These are phyloP conservation scores for Cladosporium colombiae DNA, from an alignment of 2,329 filamentous ascomycete species.

Conservation along the genomic window DNA sequence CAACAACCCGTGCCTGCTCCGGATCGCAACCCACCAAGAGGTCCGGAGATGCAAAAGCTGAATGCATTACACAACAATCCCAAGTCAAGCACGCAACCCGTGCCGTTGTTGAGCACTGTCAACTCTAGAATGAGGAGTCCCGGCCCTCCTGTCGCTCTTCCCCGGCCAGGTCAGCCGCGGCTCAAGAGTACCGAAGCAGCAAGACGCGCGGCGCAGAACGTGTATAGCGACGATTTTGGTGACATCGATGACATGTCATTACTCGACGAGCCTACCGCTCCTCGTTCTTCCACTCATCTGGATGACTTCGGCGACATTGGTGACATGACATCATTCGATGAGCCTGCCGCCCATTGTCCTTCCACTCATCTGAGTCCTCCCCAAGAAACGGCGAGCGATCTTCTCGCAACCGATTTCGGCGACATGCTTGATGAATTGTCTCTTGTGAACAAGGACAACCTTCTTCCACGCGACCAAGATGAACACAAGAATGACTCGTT, in stretches of 20 bases:
- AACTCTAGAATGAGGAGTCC: not conserved
- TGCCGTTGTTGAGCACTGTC: slow-evolving; percentile 23
- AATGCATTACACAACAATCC: slow-evolving; percentile 31
- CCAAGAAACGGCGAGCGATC: not conserved
- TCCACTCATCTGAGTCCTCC: not conserved
- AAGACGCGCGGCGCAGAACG: slow-evolving; percentile 8
- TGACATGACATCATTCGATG: slow-evolving; percentile 3
- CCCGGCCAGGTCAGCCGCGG: not conserved
- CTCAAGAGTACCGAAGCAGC: slow-evolving; percentile 21
- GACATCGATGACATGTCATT: slow-evolving; percentile 23
- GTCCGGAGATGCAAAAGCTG: slow-evolving; percentile 25
- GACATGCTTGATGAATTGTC: slow-evolving; percentile 27
- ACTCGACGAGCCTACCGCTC: slow-evolving; percentile 11
- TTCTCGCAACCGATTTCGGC: slow-evolving; percentile 15
- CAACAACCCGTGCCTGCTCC: not conserved
- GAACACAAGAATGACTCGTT: not conserved
- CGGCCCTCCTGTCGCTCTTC: not conserved
- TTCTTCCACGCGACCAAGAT: not conserved
- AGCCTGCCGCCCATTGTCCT: slow-evolving; percentile 5
- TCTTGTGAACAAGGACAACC: not conserved
- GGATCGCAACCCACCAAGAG: slow-evolving; percentile 8
- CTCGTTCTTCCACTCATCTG: not conserved
- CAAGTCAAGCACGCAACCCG: slow-evolving; percentile 25
- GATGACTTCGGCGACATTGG: slow-evolving; percentile 29
- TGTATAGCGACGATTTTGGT: slow-evolving; percentile 28